Base-by-base conservation (phyloP, 768 basidiomycete genomes). In the Agaricus subrufescens region DNA sequence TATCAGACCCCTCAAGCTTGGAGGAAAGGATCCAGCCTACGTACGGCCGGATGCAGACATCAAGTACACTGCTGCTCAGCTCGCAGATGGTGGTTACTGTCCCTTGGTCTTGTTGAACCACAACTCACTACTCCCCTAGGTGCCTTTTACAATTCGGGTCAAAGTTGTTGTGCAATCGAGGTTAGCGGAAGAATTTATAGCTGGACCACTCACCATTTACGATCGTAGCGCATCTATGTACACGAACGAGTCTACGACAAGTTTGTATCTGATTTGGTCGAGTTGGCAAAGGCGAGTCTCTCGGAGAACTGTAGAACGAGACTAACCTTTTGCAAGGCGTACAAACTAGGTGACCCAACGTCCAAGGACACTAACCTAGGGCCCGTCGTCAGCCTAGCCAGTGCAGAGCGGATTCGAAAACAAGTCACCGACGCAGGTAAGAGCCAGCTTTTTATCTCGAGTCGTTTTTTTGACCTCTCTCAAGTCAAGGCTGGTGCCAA, bases 11-110 rank as follows among this genome's bases (percentile, higher is more conserved):
- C 19, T 46, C 19, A 60, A 93, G 89, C 83, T 99, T 14, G 97
- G 97, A 1, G 97, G 97, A 1, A 98, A 99, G 70, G 97, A 99
- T 65, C 94, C 97, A 2, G 97, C 96, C 2, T 99, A 98, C 65
- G 94, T 99, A 5, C 76, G 94, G 25, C 72, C 81, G 2, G 96
- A 98, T 68, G 93, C 89, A 0, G 84, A 97, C 70, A 65, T 97
- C 1, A 81, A 83, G 10, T 98, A 89, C 63, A 88, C 94, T 0
- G 86, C 84, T 11, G 79, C 83, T 25, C 88, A 98, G 63, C 81
- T 98, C 3, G 94, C 94, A 1, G 97, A 99, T 70, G 96, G 94
- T 87, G 54, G 48, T 75, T 61, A 14, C 25, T 23, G 25, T 25
- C 19, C 12, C 14, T n/a, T 29, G 1, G 27, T 19, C 44, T 30